phyloP scores from a whole-genome alignment of 208 protist species.

The Ichthyophonus hoferi region DNA sequence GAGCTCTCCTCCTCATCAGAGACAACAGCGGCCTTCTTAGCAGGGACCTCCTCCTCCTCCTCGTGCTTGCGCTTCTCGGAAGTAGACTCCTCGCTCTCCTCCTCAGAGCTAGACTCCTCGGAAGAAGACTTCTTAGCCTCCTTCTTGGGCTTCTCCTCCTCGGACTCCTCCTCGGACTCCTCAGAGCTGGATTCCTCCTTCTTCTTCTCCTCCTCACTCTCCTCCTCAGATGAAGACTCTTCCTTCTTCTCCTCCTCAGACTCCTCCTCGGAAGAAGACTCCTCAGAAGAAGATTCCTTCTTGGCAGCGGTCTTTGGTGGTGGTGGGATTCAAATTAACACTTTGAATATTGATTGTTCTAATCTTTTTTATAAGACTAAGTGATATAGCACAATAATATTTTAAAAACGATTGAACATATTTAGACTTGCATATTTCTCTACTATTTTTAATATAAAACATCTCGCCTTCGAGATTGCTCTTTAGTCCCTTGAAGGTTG shows the following conservation, averaged over 20 bases:
- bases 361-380: background rate
- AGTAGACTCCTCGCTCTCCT: background rate
- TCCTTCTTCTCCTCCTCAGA: too few relatives aligned
- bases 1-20: background rate
- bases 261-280: background rate
- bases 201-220: background rate
- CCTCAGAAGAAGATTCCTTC: background rate
- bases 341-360: background rate
- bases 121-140: background rate
- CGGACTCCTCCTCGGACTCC: background rate
- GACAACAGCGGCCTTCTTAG: background rate
- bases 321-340: too few relatives aligned
- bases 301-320: background rate
- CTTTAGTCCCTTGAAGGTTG: too few relatives aligned
- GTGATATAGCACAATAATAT: too few relatives aligned
- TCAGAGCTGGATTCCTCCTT: background rate
- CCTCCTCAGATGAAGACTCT: too few relatives aligned
- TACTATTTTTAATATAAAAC: background rate
- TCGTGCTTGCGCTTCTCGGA: background rate
- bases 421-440: background rate
- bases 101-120: background rate
- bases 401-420: too few relatives aligned
- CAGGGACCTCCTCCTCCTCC: background rate
- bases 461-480: background rate
- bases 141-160: background rate